Conservation (phyloP, 2,329 filamentous ascomycete species). For the Aureobasidium sp. region DNA sequence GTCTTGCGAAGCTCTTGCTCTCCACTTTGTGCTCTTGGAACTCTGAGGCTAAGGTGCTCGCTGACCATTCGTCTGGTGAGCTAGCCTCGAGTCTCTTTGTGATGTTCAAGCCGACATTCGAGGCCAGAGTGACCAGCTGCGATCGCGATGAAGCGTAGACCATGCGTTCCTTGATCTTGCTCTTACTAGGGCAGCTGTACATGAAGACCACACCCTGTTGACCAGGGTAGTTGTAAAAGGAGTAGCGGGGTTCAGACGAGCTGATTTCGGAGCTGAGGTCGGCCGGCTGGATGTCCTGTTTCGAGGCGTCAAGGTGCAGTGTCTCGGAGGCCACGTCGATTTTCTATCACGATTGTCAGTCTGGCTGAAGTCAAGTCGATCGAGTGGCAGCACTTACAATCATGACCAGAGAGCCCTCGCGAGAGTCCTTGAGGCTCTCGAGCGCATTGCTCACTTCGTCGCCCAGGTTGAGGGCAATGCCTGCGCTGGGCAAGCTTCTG, state of each 20-base stretch:
- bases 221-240: constrained; percentile 65
- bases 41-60: constrained; percentile 57
- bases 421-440: constrained; percentile 49
- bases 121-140: constrained; percentile 57
- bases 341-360: constrained; percentile 43
- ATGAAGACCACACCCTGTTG: constrained; percentile 63
- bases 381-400: constrained; percentile 46
- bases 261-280: constrained; percentile 58
- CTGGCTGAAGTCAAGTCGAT: not conserved
- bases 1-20: constrained; percentile 65
- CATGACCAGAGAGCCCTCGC: constrained; percentile 49
- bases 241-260: constrained; percentile 63
- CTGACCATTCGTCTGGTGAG: constrained; percentile 63
- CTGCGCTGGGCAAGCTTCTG: constrained; percentile 42
- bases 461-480: constrained; percentile 48
- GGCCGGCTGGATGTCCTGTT: constrained; percentile 47
- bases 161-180: constrained; percentile 78
- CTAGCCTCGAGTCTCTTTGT: constrained; percentile 63
- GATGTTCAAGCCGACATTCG: constrained; percentile 57
- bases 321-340: constrained; percentile 65
- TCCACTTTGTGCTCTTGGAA: constrained; percentile 60
- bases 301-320: constrained; percentile 57
- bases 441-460: constrained; percentile 60
- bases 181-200: constrained; percentile 68
- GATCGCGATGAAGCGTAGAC: constrained; percentile 62